These are phyloP conservation scores for Eryngium alpinum DNA, from an alignment of 140 eudicot genomes.

Conservation along the genomic window DNA sequence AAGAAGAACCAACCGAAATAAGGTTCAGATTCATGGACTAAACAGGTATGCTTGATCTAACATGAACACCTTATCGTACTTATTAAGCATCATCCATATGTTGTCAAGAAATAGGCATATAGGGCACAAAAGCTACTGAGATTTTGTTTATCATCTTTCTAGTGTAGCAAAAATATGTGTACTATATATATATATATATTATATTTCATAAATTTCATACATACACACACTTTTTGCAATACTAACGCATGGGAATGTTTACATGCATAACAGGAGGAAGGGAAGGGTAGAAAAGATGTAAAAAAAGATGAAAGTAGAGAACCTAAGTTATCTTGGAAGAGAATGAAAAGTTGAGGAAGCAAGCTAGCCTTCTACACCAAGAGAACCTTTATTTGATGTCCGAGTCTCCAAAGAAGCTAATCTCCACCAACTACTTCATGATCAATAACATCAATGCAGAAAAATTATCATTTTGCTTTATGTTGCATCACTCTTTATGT, in stretches of 20 bases:
- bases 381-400: slow-evolving; percentile 54
- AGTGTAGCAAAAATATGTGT: not conserved
- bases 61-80: not conserved
- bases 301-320: slow-evolving; percentile 55
- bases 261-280: slow-evolving; percentile 23
- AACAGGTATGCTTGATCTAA: slow-evolving; percentile 32
- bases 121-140: not conserved
- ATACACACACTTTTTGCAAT: not conserved
- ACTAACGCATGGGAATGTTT: slow-evolving; percentile 8
- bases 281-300: slow-evolving; percentile 25
- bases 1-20: slow-evolving; percentile 14
- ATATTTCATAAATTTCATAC: not conserved
- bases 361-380: slow-evolving; percentile 60
- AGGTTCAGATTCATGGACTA: slow-evolving; percentile 38
- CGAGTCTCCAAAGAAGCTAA: slow-evolving; percentile 19
- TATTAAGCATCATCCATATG: not conserved
- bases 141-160: not conserved
- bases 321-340: slow-evolving; percentile 55
- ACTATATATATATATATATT: not conserved
- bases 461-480: not conserved
- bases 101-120: not conserved
- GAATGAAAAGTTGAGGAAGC: slow-evolving; percentile 60
- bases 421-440: not conserved
- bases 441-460: not conserved
- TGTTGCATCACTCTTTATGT: not conserved